A percentile compares a stretch with the other conserved stretches of the same genome.
Conservation (phyloP, 176 grass and related monocot genomes). For the Rhynchospora pubera region DNA sequence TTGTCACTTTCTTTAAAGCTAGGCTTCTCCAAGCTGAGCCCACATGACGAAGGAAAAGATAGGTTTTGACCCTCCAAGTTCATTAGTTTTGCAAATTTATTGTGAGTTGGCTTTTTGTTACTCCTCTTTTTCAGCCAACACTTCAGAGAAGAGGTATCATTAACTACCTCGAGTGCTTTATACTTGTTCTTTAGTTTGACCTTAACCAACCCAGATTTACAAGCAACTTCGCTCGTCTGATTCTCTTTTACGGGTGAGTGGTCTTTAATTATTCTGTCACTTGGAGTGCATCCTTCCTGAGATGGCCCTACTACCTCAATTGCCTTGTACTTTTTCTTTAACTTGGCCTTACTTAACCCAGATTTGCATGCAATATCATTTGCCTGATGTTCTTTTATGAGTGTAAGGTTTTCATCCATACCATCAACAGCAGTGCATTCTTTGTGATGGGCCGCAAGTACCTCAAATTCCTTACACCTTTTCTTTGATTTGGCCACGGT, state of each 20-base stretch:
- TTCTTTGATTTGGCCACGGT: background rate
- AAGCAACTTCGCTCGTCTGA: background rate
- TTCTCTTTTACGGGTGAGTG: background rate
- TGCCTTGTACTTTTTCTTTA: background rate
- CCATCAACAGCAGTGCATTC: background rate
- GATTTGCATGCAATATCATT: background rate
- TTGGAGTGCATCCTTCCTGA: background rate
- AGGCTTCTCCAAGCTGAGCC: background rate
- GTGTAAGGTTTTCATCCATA: background rate
- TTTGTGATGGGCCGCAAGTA: background rate
- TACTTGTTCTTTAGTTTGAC: conserved; percentile 27
- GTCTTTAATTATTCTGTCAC: background rate
- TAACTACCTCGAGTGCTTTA: conserved; percentile 31
- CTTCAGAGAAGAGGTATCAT: conserved; percentile 60
- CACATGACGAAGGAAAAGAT: conserved; percentile 19
- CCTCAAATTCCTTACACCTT: background rate
- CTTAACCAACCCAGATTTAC: conserved; percentile 14
- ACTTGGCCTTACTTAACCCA: background rate
- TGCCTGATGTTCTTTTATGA: background rate
- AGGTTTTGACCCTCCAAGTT: conserved; percentile 27
- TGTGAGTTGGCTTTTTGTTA: conserved; percentile 39
- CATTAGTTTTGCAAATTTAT: conserved; percentile 29
- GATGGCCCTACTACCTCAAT: background rate
- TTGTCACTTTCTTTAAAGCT: background rate
- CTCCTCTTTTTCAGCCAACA: conserved; percentile 43